Evolutionary conservation across 2,329 filamentous ascomycete species (phyloP).

Genomic region (Fusarium lyarnte): DNA sequence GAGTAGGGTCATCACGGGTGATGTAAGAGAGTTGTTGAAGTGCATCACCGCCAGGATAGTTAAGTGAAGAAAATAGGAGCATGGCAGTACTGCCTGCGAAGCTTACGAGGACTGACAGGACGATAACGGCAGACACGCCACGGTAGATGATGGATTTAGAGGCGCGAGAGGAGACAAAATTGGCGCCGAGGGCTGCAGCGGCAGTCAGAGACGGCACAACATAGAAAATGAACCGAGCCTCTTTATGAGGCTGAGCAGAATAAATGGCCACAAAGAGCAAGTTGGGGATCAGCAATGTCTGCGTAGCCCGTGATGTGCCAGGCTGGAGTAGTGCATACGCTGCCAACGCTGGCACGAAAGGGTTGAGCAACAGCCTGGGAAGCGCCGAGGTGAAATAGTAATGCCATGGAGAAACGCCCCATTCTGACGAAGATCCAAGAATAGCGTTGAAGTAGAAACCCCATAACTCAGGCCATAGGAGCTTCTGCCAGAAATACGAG

Average conservation of each 20-base stretch:
- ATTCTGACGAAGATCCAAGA: constrained; percentile 81
- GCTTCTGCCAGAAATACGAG: constrained; percentile 92
- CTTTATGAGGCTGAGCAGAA: constrained; percentile 92
- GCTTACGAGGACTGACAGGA: constrained; percentile 67
- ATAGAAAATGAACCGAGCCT: constrained; percentile 95
- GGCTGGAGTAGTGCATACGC: constrained; percentile 62
- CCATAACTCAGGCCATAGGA: constrained; percentile 88
- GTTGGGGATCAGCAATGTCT: constrained; percentile 69
- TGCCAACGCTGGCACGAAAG: constrained; percentile 67
- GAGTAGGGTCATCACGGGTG: constrained; percentile 36
- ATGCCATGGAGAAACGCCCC: constrained; percentile 87
- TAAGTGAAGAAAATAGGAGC: constrained; percentile 83
- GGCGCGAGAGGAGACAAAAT: constrained; percentile 73
- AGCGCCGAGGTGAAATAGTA: constrained; percentile 87
- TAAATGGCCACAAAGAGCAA: constrained; percentile 81
- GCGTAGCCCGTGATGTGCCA: constrained; percentile 54
- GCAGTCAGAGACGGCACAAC: constrained; percentile 82
- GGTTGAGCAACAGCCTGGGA: constrained; percentile 86
- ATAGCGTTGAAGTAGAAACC: constrained; percentile 94
- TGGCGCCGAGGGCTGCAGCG: constrained; percentile 77
- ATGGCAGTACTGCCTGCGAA: constrained; percentile 71
- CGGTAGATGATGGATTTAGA: constrained; percentile 67
- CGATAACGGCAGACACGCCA: constrained; percentile 63
- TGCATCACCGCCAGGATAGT: constrained; percentile 92
- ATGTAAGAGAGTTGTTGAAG: constrained; percentile 63